A percentile compares a stretch with the other conserved stretches of the same genome.
Evolutionary conservation across 164 flowering plant genomes (phyloP).

Genomic region (Berberis vulgaris): DNA sequence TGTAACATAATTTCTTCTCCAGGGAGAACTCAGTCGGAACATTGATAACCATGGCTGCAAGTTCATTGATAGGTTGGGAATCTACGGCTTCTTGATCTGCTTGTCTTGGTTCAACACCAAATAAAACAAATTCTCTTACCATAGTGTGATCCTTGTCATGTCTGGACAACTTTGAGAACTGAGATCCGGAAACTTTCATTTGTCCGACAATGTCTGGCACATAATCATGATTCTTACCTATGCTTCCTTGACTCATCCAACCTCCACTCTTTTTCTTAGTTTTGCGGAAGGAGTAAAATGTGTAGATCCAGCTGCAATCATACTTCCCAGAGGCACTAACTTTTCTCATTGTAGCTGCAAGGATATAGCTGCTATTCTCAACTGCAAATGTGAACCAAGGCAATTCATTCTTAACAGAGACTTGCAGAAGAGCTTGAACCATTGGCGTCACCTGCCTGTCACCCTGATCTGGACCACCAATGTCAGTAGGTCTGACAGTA

Average conservation of each 20-base stretch:
- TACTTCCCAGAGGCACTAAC: slow-evolving; percentile 28
- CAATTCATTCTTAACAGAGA: slow-evolving; percentile 43
- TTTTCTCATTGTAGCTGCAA: slow-evolving; percentile 46
- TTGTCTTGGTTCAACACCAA: slow-evolving; percentile 28
- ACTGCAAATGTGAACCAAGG: slow-evolving; percentile 62
- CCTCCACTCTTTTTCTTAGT: slow-evolving; percentile 52
- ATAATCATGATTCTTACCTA: slow-evolving; percentile 35
- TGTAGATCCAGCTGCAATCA: slow-evolving; percentile 28
- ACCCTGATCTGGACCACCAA: slow-evolving; percentile 12
- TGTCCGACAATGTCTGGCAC: slow-evolving; percentile 54
- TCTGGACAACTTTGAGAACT: slow-evolving; percentile 10
- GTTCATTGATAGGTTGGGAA: slow-evolving; percentile 36
- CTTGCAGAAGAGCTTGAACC: slow-evolving; percentile 50
- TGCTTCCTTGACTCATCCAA: slow-evolving; percentile 59
- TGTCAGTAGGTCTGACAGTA: slow-evolving; percentile 6
- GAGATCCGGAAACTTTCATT: slow-evolving; percentile 43
- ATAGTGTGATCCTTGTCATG: slow-evolving; percentile 12
- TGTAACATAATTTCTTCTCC: slow-evolving; percentile 10
- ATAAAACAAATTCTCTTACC: slow-evolving; percentile 46
- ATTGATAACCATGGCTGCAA: slow-evolving; percentile 65
- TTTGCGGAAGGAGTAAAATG: slow-evolving; percentile 57
- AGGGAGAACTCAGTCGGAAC: slow-evolving; percentile 17
- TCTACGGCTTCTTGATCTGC: slow-evolving; percentile 19
- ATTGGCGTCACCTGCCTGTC: slow-evolving; percentile 20
- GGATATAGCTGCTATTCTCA: slow-evolving; percentile 30